Evolutionary conservation across 352 stramenopile genomes (phyloP).

Genomic region (Phytophthora sojae): DNA sequence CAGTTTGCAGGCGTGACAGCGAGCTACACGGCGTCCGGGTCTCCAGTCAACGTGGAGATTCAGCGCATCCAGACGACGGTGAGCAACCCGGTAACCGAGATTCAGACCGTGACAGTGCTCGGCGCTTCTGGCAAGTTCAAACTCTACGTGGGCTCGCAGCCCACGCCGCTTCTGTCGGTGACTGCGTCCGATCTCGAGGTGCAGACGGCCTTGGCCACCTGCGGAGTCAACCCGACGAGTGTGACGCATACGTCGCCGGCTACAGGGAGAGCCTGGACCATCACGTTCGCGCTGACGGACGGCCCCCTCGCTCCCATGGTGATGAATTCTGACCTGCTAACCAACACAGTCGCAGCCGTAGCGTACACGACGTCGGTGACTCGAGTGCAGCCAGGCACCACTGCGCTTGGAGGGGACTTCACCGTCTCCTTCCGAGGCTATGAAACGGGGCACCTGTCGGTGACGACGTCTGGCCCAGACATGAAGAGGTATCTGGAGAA

Average conservation of each 20-base stretch:
- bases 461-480: constrained; percentile 53
- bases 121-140: constrained; percentile 74
- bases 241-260: constrained; percentile 48
- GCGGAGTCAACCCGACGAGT: constrained; percentile 59
- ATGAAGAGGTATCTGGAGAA: constrained; percentile 93
- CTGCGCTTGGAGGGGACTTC: constrained; percentile 78
- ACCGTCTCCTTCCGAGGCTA: constrained; percentile 82
- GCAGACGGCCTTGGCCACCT: constrained; percentile 61
- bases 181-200: constrained; percentile 51
- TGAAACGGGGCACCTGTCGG: constrained; percentile 75
- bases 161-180: constrained; percentile 56
- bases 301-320: constrained; percentile 60
- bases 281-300: constrained; percentile 68
- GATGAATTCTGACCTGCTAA: constrained; percentile 65
- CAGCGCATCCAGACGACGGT: constrained; percentile 91
- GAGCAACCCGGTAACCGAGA: constrained; percentile 57
- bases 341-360: constrained; percentile 52
- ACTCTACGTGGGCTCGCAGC: constrained; percentile 74
- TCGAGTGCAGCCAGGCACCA: constrained; percentile 52
- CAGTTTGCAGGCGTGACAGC: constrained; percentile 87
- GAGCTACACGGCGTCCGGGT: constrained; percentile 79
- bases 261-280: constrained; percentile 67
- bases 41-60: constrained; percentile 85
- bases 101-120: constrained; percentile 77
- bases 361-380: constrained; percentile 63